Percentiles rank a stretch among this genome's conserved stretches.
phyloP scores from a whole-genome alignment of 2,329 filamentous ascomycete species.

The Diaporthe citri region DNA sequence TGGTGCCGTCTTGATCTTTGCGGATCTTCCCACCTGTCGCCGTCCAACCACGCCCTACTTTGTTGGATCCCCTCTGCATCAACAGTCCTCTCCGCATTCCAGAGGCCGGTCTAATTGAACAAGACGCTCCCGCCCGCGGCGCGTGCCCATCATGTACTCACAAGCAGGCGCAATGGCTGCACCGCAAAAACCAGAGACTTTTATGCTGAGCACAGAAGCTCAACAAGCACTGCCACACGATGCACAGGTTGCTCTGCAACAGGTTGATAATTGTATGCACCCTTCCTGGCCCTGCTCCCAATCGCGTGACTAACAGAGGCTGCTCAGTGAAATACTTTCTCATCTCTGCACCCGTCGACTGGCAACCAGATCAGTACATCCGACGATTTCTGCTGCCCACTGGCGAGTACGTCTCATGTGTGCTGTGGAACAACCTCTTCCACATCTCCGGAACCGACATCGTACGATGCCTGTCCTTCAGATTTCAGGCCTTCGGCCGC shows the following conservation, averaged over 20 bases:
- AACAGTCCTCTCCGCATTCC: conserved; percentile 24
- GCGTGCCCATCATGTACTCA: conserved; percentile 74
- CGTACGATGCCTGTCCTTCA: conserved; percentile 95
- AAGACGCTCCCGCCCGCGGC: conserved; percentile 28
- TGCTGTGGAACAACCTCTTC: conserved; percentile 98
- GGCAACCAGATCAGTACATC: conserved; percentile 97
- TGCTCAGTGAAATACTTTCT: conserved; percentile 96
- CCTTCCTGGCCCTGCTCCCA: background rate
- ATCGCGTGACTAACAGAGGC: conserved; percentile 43
- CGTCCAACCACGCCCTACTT: conserved; percentile 1
- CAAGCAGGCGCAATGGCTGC: conserved; percentile 90
- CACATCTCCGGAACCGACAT: conserved; percentile 99
- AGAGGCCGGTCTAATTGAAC: conserved; percentile 32
- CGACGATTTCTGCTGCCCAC: conserved; percentile 94
- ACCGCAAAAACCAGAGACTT: conserved; percentile 97
- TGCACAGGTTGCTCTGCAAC: conserved; percentile 95
- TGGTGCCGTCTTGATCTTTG: conserved; percentile 38
- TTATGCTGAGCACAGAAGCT: conserved; percentile 97
- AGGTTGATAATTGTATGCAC: conserved; percentile 93
- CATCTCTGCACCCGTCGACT: conserved; percentile 98
- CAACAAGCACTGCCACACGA: conserved; percentile 97
- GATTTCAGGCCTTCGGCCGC: conserved; percentile 97
- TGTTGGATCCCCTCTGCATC: conserved; percentile 7
- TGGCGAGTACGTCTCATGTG: conserved; percentile 98
- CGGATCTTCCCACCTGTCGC: conserved; percentile 20